Conservation (phyloP, 2,329 filamentous ascomycete genomes). For the Venturia oleaginea region DNA sequence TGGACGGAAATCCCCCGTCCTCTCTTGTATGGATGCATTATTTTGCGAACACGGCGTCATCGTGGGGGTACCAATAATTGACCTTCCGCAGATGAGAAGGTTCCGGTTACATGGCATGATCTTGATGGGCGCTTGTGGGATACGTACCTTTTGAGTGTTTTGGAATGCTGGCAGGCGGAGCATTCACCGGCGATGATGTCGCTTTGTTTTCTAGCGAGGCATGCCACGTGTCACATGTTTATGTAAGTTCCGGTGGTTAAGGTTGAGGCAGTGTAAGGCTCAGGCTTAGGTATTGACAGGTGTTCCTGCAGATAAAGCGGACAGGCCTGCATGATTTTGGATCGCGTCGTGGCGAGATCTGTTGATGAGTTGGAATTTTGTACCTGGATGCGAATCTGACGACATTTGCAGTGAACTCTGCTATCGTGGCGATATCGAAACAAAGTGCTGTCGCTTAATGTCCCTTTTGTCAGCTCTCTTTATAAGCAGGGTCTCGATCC, state of each 20-base stretch:
- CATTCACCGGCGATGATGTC: neutral
- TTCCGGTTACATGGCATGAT: neutral
- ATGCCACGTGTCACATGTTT: neutral
- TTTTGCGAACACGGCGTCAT: neutral
- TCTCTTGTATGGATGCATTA: neutral
- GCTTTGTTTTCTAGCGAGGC: neutral
- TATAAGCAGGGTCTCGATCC: neutral
- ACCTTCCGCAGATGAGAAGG: neutral
- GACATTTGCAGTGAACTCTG: neutral
- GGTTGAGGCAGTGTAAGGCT: neutral
- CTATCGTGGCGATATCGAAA: neutral
- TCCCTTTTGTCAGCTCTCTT: neutral
- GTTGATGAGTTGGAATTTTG: neutral
- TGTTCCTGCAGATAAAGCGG: neutral
- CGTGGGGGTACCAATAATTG: neutral
- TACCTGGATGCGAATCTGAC: neutral
- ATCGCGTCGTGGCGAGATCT: neutral
- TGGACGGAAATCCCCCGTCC: neutral
- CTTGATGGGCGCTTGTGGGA: neutral
- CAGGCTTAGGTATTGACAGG: neutral
- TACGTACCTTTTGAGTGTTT: conserved; percentile 1
- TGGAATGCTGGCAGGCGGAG: neutral
- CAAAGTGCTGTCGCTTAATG: neutral
- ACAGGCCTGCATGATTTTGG: neutral
- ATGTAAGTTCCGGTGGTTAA: neutral